Base-by-base conservation (phyloP, 2,329 filamentous ascomycete species). In the Pseudocercospora cruenta region DNA sequence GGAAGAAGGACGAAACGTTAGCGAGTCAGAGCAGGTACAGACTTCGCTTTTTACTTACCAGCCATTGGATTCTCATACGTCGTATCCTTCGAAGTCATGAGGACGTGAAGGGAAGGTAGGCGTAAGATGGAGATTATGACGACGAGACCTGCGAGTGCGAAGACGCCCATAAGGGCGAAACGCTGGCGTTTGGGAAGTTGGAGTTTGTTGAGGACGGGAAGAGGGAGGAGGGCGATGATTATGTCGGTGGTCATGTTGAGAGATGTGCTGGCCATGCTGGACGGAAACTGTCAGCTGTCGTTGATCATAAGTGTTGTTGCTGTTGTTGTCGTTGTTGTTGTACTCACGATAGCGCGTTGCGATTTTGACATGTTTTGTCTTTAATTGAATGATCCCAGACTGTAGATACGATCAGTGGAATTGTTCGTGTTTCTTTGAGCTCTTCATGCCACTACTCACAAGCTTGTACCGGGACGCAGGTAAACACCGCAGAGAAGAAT, bases 401-500 rank as follows among this genome's bases (percentile, higher is more conserved):
- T 53, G 73, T 26, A n/a, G n/a, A n/a, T n/a, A 31, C 43, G 55
- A 59, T 60, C 43, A 60, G 58, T 43, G 16, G 16, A 26, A 26
- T 47, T 33, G n/a, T 26, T 16, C 58, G 19, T 21, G 24, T 14
- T 19, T 12, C 14, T 26, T 26, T 21, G 47, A 22, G 21, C 24
- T 24, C 1, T 4, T 9, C n/a, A n/a, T 39, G 55, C 31, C 5
- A 21, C 8, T 19, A 60, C 58, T 60, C 8, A 60, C 58, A 60
- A 22, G 58, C 77, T 19, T 75, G 65, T 12, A 82, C 72, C 0
- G 81, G 81, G 0, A 74, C 74, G 66, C 81, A 83, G 55, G 80
- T 79, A 64, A 82, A 75, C 45, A 78, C 76, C 4, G 76, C 77
- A 45, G 74, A 78, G 55, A 80, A 78, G 65, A 64, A 77, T 49